Conservation (phyloP, 345 rosid species). For the Firmiana major region DNA sequence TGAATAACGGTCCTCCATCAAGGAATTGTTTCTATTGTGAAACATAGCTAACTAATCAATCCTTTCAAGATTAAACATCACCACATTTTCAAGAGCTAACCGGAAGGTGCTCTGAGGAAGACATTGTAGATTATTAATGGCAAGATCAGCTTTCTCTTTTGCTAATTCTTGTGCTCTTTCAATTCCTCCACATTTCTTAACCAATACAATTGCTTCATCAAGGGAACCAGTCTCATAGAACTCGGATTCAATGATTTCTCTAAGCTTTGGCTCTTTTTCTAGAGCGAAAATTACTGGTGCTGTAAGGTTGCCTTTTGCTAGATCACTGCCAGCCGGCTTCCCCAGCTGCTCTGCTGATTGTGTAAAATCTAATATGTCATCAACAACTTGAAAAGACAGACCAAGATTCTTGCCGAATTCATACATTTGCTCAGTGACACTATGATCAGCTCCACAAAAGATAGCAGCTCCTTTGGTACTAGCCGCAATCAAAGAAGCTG, state of each 20-base stretch:
- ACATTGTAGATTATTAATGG: conserved; percentile 59
- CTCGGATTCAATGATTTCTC: conserved; percentile 87
- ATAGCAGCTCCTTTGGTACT: conserved; percentile 94
- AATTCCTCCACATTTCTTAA: conserved; percentile 68
- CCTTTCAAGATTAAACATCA: conserved; percentile 82
- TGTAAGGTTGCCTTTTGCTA: conserved; percentile 82
- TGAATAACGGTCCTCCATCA: conserved; percentile 6
- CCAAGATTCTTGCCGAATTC: conserved; percentile 89
- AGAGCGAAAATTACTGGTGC: conserved; percentile 88
- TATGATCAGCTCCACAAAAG: conserved; percentile 65
- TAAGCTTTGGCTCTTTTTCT: conserved; percentile 67
- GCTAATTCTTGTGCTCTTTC: conserved; percentile 75
- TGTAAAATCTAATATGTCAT: conserved; percentile 91
- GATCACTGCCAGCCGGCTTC: conserved; percentile 84
- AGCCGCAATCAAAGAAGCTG: conserved; percentile 90
- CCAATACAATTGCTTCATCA: conserved; percentile 62
- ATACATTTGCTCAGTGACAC: conserved; percentile 54
- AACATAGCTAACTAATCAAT: conserved; percentile 41
- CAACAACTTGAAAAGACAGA: conserved; percentile 86
- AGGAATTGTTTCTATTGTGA: neutral
- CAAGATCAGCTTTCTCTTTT: conserved; percentile 72
- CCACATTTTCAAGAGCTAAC: conserved; percentile 76
- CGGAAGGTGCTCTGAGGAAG: conserved; percentile 62
- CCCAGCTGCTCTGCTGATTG: conserved; percentile 92
- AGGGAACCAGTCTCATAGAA: conserved; percentile 83